Evolutionary conservation across 2,329 filamentous ascomycete genomes (phyloP).

Genomic region (Arthrobotrys megalospora): DNA sequence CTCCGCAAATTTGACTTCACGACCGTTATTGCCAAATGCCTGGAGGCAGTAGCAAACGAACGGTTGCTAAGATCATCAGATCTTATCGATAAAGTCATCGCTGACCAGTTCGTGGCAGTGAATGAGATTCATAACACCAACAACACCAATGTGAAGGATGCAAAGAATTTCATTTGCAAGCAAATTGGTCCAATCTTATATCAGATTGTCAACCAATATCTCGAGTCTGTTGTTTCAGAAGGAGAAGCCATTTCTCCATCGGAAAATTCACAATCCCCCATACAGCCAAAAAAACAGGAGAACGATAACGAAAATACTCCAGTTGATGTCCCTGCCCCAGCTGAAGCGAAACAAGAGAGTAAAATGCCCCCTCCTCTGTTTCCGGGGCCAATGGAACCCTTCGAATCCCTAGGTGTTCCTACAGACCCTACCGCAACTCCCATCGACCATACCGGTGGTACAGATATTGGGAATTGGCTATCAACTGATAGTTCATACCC

Average conservation of each 20-base stretch:
- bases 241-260: constrained; percentile 14
- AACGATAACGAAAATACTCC: constrained; percentile 1
- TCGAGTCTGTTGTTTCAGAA: constrained; percentile 30
- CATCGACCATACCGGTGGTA: neutral
- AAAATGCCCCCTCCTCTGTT: constrained; percentile 7
- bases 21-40: constrained; percentile 34
- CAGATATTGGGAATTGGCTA: constrained; percentile 31
- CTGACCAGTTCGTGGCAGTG: constrained; percentile 32
- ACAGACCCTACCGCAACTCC: neutral
- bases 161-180: constrained; percentile 45
- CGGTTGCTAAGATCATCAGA: constrained; percentile 41
- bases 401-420: neutral
- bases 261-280: constrained; percentile 1
- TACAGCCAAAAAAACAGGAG: constrained; percentile 24
- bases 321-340: neutral
- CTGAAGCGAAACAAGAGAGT: neutral
- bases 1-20: constrained; percentile 43
- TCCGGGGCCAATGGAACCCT: neutral
- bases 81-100: constrained; percentile 49
- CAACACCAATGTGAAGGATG: constrained; percentile 47
- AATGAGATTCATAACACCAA: constrained; percentile 51
- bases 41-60: constrained; percentile 49
- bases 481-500: constrained; percentile 32
- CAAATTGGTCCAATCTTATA: constrained; percentile 54
- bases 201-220: constrained; percentile 35